Conservation (phyloP, 345 rosid genomes). For the Cochlearia excelsa region DNA sequence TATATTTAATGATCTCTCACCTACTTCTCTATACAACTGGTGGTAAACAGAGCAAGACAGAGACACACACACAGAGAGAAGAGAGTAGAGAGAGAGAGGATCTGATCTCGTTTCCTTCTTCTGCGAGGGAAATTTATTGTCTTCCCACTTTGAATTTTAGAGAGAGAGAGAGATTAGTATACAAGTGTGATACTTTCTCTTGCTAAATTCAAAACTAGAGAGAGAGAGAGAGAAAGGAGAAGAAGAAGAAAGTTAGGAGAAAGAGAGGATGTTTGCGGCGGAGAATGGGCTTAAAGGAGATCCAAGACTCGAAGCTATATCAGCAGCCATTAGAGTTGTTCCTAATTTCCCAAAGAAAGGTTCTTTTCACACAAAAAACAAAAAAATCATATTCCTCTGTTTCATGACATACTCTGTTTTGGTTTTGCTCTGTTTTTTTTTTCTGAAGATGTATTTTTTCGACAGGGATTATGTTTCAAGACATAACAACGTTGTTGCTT, state of each 20-base stretch:
- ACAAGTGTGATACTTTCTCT: conserved; percentile 17
- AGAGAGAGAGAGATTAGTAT: conserved; percentile 5
- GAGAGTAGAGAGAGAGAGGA: neutral
- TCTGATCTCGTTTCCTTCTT: conserved; percentile 33
- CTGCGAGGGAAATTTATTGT: conserved; percentile 32
- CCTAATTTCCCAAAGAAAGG: conserved; percentile 40
- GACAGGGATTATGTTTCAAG: conserved; percentile 83
- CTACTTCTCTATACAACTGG: conserved; percentile 25
- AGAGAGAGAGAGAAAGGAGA: conserved; percentile 3
- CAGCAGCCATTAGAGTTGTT: conserved; percentile 37
- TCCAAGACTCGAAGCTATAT: conserved; percentile 39
- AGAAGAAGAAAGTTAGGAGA: neutral
- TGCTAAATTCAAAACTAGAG: conserved; percentile 4
- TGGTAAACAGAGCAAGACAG: conserved; percentile 36
- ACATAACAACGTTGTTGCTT: conserved; percentile 71
- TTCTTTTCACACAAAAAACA: neutral
- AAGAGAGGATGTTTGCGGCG: conserved; percentile 36
- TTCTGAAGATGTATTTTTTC: conserved; percentile 4
- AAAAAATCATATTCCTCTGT: neutral
- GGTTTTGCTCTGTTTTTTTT: neutral
- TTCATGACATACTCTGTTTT: conserved; percentile 1
- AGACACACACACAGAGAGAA: conserved; percentile 9
- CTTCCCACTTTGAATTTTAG: conserved; percentile 19
- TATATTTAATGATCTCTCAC: conserved; percentile 32
- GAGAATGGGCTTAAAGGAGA: conserved; percentile 42